Base-by-base conservation (phyloP, 2,329 filamentous ascomycete species). In the Penicillium sp. region DNA sequence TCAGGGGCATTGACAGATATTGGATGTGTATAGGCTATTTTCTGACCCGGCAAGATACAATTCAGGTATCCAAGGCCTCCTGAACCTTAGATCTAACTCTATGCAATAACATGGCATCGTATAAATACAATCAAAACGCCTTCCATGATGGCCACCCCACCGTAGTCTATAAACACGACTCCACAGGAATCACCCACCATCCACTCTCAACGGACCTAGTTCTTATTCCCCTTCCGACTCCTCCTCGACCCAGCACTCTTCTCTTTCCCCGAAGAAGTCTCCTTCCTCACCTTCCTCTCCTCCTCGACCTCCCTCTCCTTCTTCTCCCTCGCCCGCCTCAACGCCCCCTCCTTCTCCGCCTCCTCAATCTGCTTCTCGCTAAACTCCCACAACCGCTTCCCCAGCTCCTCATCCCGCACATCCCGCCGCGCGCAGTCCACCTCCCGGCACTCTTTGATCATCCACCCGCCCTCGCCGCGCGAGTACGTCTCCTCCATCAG, bases 391-490 rank as follows among this genome's bases (percentile, higher is more conserved):
- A 99, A 80, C 73, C 88, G 86, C 83, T 96, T 92, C 59, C 92
- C 92, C 33, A 90, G 78, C 19, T 84, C 84, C 64, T 96, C 92
- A 70, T 96, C 90, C 64, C 84, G 83, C 46, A 97, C 82, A 69
- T 97, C 93, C 27, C 79, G 81, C 54, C 91, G 83, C 27, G 88
- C 83, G 73, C 87, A 89, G 62, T 89, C 85, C 18, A 93, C 83
- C 70, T 91, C 85, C 66, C 85, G 87, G 73, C 94, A 98, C 75
- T 98, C 96, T 77, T 97, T 98, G 72, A 99, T 83, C 50, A 96
- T 73, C 70, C 84, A 88, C 0, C 89, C 90, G 9, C 90, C 90
- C 1, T 76, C 70, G 1, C 83, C 86, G 36, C 87, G 82, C 4
- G 84, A 86, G 52, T 92, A 85, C 2, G 83, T 81, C 2, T 84